A percentile compares a stretch with the other conserved stretches of the same genome.
These are phyloP conservation scores for Sporothrix inflata DNA, from an alignment of 2,329 filamentous ascomycete genomes.

Conservation along the genomic window DNA sequence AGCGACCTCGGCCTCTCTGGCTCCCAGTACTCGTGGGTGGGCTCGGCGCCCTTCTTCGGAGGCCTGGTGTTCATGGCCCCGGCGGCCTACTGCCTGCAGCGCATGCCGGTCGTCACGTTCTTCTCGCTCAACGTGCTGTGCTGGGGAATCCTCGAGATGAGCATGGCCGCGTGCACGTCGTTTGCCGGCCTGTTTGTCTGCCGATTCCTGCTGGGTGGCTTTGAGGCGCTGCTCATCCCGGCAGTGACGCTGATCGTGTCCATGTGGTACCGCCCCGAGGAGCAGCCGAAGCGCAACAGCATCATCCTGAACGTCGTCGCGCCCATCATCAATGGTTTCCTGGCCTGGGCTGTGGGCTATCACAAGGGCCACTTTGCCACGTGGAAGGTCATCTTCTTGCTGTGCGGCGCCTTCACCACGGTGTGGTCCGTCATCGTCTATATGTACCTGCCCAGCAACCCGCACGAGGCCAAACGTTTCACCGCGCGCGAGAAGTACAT, in stretches of 20 bases:
- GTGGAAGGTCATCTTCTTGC: constrained; percentile 39
- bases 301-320: constrained; percentile 37
- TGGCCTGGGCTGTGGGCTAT: constrained; percentile 37
- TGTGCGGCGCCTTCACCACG: constrained; percentile 35
- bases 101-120: constrained; percentile 29
- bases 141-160: constrained; percentile 35
- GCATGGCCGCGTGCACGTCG: constrained; percentile 34
- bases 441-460: constrained; percentile 36
- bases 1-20: constrained; percentile 35
- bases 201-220: constrained; percentile 36
- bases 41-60: constrained; percentile 36
- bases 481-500: constrained; percentile 31
- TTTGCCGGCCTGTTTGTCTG: constrained; percentile 35
- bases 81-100: constrained; percentile 35
- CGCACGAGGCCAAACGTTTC: constrained; percentile 33
- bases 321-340: constrained; percentile 37
- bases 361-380: constrained; percentile 33
- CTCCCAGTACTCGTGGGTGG: constrained; percentile 38
- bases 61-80: constrained; percentile 37
- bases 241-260: constrained; percentile 35
- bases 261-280: constrained; percentile 37
- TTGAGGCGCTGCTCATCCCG: constrained; percentile 35
- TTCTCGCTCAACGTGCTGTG: constrained; percentile 35
- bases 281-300: constrained; percentile 38
- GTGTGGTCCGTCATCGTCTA: constrained; percentile 36